These are phyloP conservation scores for Hygrophorus pudorinus DNA, from an alignment of 768 basidiomycete species.

Conservation along the genomic window DNA sequence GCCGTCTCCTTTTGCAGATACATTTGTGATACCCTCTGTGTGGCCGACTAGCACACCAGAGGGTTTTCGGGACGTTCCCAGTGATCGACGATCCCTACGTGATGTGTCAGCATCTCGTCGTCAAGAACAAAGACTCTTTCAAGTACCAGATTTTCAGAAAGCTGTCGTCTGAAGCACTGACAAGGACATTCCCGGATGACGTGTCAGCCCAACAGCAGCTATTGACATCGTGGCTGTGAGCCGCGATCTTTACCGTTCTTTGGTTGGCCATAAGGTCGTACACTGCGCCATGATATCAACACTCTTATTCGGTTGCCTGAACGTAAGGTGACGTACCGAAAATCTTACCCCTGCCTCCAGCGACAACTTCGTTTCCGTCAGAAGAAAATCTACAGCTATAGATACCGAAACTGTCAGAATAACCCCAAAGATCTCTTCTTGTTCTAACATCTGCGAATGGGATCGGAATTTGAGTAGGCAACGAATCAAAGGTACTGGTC, in stretches of 20 bases:
- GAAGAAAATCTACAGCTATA: constrained; percentile 96
- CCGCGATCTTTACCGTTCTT: constrained; percentile 77
- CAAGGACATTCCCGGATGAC: constrained; percentile 84
- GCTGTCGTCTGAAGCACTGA: constrained; percentile 92
- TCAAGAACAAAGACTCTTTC: constrained; percentile 36
- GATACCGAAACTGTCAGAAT: constrained; percentile 54
- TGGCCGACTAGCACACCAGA: constrained; percentile 93
- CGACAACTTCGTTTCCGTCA: constrained; percentile 91
- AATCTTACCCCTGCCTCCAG: constrained; percentile 78
- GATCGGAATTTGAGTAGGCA: constrained; percentile 52
- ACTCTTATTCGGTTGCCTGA: neutral
- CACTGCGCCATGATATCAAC: constrained; percentile 34
- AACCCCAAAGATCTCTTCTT: constrained; percentile 27
- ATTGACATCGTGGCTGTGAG: constrained; percentile 88
- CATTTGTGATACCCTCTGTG: constrained; percentile 91
- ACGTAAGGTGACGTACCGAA: constrained; percentile 38
- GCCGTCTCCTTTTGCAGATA: constrained; percentile 93
- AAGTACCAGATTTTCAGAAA: constrained; percentile 91
- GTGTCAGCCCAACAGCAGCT: constrained; percentile 95
- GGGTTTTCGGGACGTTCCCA: constrained; percentile 55
- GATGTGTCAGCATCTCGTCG: constrained; percentile 14
- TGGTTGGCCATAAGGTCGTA: constrained; percentile 81
- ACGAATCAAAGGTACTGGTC: constrained; percentile 60
- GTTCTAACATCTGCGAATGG: constrained; percentile 40
- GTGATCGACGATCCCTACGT: constrained; percentile 44